Evolutionary conservation across 2,329 filamentous ascomycete genomes (phyloP).

Genomic region (Cercospora beticola): DNA sequence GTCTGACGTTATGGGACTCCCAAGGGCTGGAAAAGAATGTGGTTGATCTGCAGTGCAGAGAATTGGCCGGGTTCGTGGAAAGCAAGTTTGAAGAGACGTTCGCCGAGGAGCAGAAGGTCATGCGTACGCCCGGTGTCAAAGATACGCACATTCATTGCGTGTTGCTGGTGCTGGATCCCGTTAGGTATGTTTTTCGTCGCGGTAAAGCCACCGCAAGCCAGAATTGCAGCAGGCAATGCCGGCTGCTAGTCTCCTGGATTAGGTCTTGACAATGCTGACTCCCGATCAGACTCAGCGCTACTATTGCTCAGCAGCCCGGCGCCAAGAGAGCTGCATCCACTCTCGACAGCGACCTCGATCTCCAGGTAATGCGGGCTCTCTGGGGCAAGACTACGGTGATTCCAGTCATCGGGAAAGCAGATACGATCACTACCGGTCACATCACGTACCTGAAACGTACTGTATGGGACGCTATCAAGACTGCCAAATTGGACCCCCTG

Average conservation of each 20-base stretch:
- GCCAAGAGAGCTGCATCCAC: slow-evolving; percentile 17
- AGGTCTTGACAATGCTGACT: slow-evolving; percentile 32
- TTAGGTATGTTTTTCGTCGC: slow-evolving; percentile 44
- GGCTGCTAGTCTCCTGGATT: background rate
- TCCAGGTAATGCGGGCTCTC: slow-evolving; percentile 83
- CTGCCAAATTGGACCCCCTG: slow-evolving; percentile 81
- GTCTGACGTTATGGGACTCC: slow-evolving; percentile 94
- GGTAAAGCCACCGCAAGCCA: slow-evolving; percentile 11
- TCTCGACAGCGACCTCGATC: slow-evolving; percentile 83
- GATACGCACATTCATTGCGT: slow-evolving; percentile 98
- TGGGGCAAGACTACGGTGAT: slow-evolving; percentile 94
- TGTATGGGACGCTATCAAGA: slow-evolving; percentile 85
- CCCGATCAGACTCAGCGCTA: slow-evolving; percentile 66
- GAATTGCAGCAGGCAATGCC: background rate
- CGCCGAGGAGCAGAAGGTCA: slow-evolving; percentile 93
- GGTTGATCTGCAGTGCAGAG: slow-evolving; percentile 88
- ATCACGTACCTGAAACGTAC: slow-evolving; percentile 89
- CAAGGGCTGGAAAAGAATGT: slow-evolving; percentile 92
- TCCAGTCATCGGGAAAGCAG: slow-evolving; percentile 92
- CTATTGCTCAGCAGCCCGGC: slow-evolving; percentile 42
- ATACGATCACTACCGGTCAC: slow-evolving; percentile 92
- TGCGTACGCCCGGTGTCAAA: slow-evolving; percentile 85
- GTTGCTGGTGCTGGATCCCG: slow-evolving; percentile 86
- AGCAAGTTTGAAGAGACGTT: slow-evolving; percentile 99
- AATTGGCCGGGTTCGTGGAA: slow-evolving; percentile 89